Percentiles rank a stretch among this genome's conserved stretches.
phyloP scores from a whole-genome alignment of 805 yeast species.

The Candida chilensis region DNA sequence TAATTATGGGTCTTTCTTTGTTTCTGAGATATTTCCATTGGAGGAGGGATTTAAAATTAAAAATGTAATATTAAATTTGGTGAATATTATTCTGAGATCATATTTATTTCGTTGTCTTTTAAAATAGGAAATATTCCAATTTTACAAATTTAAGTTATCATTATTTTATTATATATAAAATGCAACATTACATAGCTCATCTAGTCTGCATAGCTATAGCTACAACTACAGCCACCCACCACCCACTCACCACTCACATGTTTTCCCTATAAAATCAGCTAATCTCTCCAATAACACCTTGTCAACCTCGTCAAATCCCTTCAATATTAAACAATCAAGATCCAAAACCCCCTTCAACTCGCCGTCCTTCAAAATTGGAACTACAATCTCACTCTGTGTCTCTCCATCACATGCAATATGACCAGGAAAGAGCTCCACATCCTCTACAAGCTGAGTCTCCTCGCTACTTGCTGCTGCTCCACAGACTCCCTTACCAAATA shows the following conservation, averaged over 20 bases:
- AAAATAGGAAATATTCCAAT: too few species aligned
- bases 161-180: too few species aligned
- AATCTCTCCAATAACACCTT: conserved; percentile 47
- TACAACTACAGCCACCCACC: neutral
- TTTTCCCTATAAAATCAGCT: conserved; percentile 38
- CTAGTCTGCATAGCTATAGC: neutral
- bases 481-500: conserved; percentile 82
- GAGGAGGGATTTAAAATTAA: too few species aligned
- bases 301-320: conserved; percentile 67
- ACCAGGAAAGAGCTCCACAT: conserved; percentile 77
- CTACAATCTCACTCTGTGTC: conserved; percentile 88
- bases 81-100: too few species aligned
- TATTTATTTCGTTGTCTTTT: too few species aligned
- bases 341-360: conserved; percentile 70
- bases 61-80: too few species aligned
- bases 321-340: conserved; percentile 59
- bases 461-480: conserved; percentile 65
- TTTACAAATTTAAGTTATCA: too few species aligned
- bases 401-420: conserved; percentile 98
- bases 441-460: conserved; percentile 64
- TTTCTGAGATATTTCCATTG: too few species aligned
- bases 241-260: conserved; percentile 49
- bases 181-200: neutral
- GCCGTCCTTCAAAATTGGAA: conserved; percentile 47
- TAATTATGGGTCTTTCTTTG: too few species aligned